Conservation (phyloP, 192 early-diverging fungal genomes). For the Coemansia sp. region DNA sequence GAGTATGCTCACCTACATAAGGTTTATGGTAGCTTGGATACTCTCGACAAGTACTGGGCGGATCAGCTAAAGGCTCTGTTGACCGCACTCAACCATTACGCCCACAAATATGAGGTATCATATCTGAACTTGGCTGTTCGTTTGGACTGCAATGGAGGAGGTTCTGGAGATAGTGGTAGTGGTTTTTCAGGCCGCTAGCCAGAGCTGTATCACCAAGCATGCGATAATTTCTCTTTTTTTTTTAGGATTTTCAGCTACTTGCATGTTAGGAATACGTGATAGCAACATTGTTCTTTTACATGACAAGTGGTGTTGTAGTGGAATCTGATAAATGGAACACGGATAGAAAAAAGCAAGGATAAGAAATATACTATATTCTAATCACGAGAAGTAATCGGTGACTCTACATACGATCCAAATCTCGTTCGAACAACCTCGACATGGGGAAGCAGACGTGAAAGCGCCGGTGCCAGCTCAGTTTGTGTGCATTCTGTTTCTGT, state of each 20-base stretch:
- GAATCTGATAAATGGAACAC: too few relatives aligned
- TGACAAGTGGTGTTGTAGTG: too few relatives aligned
- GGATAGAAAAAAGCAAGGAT: too few relatives aligned
- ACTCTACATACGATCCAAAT: constrained; percentile 40
- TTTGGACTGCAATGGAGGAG: constrained; percentile 38
- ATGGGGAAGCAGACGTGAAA: constrained; percentile 20
- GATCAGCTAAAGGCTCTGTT: constrained; percentile 72
- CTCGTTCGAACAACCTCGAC: constrained; percentile 31
- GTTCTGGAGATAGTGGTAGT: constrained; percentile 8
- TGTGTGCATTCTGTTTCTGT: constrained; percentile 20
- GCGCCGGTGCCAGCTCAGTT: constrained; percentile 11
- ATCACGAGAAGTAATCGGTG: background rate
- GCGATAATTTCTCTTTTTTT: background rate
- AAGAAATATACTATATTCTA: background rate
- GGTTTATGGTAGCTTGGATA: constrained; percentile 44
- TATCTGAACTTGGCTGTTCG: constrained; percentile 60
- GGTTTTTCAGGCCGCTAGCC: background rate
- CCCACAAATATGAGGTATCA: constrained; percentile 76
- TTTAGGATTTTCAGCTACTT: too few relatives aligned
- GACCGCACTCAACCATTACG: constrained; percentile 77
- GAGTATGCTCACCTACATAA: constrained; percentile 37
- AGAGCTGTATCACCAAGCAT: background rate
- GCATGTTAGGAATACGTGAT: too few relatives aligned
- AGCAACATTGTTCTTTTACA: too few relatives aligned
- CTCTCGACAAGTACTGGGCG: constrained; percentile 57